Evolutionary conservation across 768 basidiomycete species (phyloP).

Genomic region (Daedaleopsis nitida): DNA sequence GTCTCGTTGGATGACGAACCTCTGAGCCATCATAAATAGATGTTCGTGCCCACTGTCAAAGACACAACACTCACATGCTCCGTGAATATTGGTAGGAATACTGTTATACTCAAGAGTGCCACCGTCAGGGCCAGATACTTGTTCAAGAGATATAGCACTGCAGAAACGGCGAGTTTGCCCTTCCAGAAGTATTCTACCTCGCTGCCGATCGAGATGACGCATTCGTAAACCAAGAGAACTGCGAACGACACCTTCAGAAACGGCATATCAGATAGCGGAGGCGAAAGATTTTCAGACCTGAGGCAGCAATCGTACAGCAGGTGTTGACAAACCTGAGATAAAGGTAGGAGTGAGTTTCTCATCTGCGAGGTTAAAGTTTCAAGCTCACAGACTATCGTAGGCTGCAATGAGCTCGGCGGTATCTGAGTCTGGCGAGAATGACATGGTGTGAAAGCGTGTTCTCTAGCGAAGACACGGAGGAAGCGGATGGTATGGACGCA

Average conservation of each 20-base stretch:
- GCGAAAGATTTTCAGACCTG: neutral
- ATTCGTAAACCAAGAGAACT: neutral
- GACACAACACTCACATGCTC: neutral
- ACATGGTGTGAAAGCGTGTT: no score
- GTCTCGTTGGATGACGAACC: neutral
- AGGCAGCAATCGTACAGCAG: neutral
- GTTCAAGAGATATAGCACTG: neutral
- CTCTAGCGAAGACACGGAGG: neutral
- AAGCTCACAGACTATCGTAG: neutral
- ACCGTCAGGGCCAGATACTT: neutral
- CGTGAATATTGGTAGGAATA: neutral
- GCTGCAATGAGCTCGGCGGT: neutral
- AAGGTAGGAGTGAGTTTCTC: neutral
- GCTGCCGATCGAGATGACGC: neutral
- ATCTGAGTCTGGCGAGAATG: neutral
- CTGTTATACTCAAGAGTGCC: neutral
- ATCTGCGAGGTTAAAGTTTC: neutral
- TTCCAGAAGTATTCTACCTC: neutral
- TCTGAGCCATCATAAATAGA: neutral
- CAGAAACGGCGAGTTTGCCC: neutral
- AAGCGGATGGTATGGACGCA: no score
- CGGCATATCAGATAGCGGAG: neutral
- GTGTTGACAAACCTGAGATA: neutral
- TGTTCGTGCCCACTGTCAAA: neutral
- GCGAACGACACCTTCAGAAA: neutral